Evolutionary conservation across 768 basidiomycete genomes (phyloP).

Genomic region (Serendipita sp.): DNA sequence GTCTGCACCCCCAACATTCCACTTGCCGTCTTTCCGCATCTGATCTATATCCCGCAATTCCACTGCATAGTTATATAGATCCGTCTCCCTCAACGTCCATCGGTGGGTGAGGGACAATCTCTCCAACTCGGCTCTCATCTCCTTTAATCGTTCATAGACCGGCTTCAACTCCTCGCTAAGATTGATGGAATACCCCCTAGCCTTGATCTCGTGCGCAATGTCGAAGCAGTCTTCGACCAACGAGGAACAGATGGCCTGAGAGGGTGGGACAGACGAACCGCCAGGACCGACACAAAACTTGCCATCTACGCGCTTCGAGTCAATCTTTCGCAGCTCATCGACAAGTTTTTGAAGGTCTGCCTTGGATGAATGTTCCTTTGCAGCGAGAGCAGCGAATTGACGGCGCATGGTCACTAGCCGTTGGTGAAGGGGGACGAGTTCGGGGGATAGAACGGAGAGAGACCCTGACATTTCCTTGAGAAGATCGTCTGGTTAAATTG

Average conservation of each 20-base stretch:
- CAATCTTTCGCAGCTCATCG: constrained; percentile 89
- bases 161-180: constrained; percentile 75
- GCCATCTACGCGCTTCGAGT: constrained; percentile 91
- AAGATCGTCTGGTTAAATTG: constrained; percentile 40
- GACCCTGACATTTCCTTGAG: constrained; percentile 68
- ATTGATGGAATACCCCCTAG: constrained; percentile 77
- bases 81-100: constrained; percentile 91
- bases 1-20: constrained; percentile 53
- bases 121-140: constrained; percentile 78
- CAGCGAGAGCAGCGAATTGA: constrained; percentile 73
- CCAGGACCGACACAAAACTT: constrained; percentile 79
- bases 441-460: constrained; percentile 70
- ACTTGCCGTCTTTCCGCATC: constrained; percentile 94
- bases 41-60: constrained; percentile 92
- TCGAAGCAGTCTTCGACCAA: constrained; percentile 95
- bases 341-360: constrained; percentile 76
- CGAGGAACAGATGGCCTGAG: constrained; percentile 82
- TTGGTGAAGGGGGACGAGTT: constrained; percentile 83
- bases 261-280: constrained; percentile 66
- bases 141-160: constrained; percentile 79
- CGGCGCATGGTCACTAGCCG: constrained; percentile 74
- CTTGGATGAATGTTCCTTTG: constrained; percentile 72
- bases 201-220: constrained; percentile 86
- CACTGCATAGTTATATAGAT: constrained; percentile 83
- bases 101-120: constrained; percentile 85